phyloP scores from a whole-genome alignment of 257 asterid genomes.

The Voacanga thouarsii region DNA sequence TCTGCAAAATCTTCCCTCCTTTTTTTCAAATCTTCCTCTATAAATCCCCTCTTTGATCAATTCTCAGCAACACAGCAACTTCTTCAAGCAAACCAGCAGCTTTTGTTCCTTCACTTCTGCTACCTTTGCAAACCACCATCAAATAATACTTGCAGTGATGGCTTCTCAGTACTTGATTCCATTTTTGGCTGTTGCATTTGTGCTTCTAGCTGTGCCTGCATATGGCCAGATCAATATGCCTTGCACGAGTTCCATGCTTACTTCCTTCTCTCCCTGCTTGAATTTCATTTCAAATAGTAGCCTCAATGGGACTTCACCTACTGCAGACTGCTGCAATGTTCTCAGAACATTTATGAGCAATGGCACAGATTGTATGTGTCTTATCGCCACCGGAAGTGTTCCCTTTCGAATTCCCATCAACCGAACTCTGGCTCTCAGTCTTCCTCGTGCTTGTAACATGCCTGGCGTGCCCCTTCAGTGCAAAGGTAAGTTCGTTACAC shows the following conservation, averaged over 20 bases:
- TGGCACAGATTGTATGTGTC: constrained; percentile 37
- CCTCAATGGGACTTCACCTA: constrained; percentile 41
- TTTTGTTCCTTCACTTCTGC: background rate
- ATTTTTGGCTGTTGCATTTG: constrained; percentile 16
- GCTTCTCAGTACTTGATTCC: constrained; percentile 6
- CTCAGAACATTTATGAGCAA: constrained; percentile 26
- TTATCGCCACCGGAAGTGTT: constrained; percentile 32
- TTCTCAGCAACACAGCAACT: constrained; percentile 7
- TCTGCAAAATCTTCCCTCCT: constrained; percentile 19
- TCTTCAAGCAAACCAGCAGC: background rate
- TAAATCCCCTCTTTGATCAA: constrained; percentile 24
- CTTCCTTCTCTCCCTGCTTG: constrained; percentile 61
- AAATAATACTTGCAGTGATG: constrained; percentile 10
- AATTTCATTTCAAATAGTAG: constrained; percentile 45
- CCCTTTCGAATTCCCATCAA: constrained; percentile 50
- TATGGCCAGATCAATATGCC: constrained; percentile 28
- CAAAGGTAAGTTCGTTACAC: constrained; percentile 37
- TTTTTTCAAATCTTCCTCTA: constrained; percentile 14
- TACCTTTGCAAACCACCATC: background rate
- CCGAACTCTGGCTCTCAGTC: constrained; percentile 48
- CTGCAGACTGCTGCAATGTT: constrained; percentile 56
- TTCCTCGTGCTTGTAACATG: constrained; percentile 66
- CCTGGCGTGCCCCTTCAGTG: constrained; percentile 67
- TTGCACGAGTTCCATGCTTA: constrained; percentile 67
- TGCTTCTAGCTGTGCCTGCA: constrained; percentile 20